These are phyloP conservation scores for Pichia norvegensis DNA, from an alignment of 1,139 yeast genomes.

Conservation along the genomic window DNA sequence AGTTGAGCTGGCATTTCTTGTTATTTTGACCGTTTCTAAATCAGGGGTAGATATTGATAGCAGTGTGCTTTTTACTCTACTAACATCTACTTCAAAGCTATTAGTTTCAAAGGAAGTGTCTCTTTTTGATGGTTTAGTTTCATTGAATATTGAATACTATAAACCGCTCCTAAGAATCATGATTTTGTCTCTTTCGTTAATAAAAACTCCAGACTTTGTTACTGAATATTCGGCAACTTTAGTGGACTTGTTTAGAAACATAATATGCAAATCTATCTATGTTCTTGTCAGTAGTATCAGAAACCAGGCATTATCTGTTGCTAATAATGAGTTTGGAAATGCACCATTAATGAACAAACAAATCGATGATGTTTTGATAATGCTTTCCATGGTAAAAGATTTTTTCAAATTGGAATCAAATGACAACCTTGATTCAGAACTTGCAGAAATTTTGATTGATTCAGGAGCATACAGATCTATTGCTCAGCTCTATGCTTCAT, in stretches of 20 bases:
- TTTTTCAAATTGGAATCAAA: constrained; percentile 48
- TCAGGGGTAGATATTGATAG: constrained; percentile 18
- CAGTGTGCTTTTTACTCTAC: constrained; percentile 33
- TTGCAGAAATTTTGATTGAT: constrained; percentile 48
- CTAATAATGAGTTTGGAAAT: constrained; percentile 29
- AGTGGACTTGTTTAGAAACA: constrained; percentile 47
- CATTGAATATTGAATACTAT: constrained; percentile 36
- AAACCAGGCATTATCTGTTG: constrained; percentile 40
- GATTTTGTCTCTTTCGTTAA: constrained; percentile 40
- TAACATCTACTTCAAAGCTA: constrained; percentile 37
- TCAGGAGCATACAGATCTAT: constrained; percentile 58
- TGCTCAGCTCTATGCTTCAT: constrained; percentile 57
- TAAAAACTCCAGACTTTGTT: constrained; percentile 38
- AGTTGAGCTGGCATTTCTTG: constrained; percentile 61
- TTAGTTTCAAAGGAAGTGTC: constrained; percentile 41
- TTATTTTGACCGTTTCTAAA: constrained; percentile 41
- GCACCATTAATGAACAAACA: constrained; percentile 21
- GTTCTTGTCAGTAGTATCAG: constrained; percentile 50
- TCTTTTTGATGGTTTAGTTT: constrained; percentile 36
- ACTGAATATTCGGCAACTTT: constrained; percentile 46
- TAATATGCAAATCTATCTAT: constrained; percentile 54
- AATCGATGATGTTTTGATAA: constrained; percentile 57
- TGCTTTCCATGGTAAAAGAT: constrained; percentile 55
- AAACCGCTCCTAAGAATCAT: constrained; percentile 56
- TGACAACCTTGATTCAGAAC: constrained; percentile 39